Base-by-base conservation (phyloP, 169 alveolate genomes). In the Eimeria falciformis region DNA sequence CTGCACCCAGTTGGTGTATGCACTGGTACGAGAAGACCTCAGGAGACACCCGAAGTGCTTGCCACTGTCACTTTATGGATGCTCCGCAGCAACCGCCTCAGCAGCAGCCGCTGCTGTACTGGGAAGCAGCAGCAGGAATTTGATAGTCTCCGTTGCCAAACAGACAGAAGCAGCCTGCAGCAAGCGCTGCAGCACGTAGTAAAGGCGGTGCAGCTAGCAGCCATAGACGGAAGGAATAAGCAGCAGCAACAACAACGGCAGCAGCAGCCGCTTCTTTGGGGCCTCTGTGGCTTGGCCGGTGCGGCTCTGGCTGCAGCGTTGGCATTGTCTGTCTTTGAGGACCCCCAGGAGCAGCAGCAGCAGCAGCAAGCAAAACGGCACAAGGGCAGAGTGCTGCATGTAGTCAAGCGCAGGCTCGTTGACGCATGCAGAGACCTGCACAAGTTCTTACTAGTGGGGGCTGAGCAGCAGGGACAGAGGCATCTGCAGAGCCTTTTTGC, bases 121-220 rank as follows among this genome's bases (percentile, higher is more conserved):
- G 27, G 77, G 58, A 27, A 56, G 73, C 69, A 37, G 87, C 87
- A 78, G 87, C 87, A 78, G 37, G 14, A 23, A 25, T 2, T 47
- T 29, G n/a, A 25, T 5, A 53, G 43, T 56, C 9, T 47, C 71
- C 23, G 50, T 14, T 50, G 69, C 73, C 73, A 50, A 27, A 53
- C 46, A 40, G 88, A 78, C 37, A 78, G 29, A 71, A 33, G 7
- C 33, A 3, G 29, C 65, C 73, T 78, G 88, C 88, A 78, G 88
- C 88, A 50, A n/a, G 88, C 88, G 69, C 88, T 47, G 88, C 88
- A 78, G 88, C 88, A 78, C 53, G 29, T 50, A 2, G 27, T 50
- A 21, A 78, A 47, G 88, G 88, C 73, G 27, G 29, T 78, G 73
- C 73, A 78, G 68, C 88, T 78, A 12, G 23, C 55, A 17, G 45